These are phyloP conservation scores for Saitozyma podzolica DNA, from an alignment of 768 basidiomycete genomes.

Conservation along the genomic window DNA sequence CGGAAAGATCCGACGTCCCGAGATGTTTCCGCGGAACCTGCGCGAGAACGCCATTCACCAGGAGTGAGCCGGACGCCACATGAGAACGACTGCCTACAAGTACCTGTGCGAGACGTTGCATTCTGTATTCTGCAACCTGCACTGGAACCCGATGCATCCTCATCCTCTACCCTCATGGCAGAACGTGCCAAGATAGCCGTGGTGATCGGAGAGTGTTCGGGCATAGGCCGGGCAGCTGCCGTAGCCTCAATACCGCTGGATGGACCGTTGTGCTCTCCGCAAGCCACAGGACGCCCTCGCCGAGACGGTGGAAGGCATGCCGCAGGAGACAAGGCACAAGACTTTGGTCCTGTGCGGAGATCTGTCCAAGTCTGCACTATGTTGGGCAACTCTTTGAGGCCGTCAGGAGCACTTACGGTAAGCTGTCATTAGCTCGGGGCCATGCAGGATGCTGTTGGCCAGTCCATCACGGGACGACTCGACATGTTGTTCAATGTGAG, in stretches of 20 bases:
- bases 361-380: constrained; percentile 62
- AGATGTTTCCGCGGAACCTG: no score
- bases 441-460: background rate
- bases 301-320: constrained; percentile 56
- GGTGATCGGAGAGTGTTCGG: constrained; percentile 75
- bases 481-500: constrained; percentile 77
- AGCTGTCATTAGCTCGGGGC: background rate
- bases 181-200: no score
- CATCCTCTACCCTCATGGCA: no score
- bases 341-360: constrained; percentile 61
- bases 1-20: no score
- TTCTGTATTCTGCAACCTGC: no score
- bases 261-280: constrained; percentile 71
- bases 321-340: constrained; percentile 53
- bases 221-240: constrained; percentile 66
- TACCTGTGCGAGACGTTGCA: no score
- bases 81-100: no score
- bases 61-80: no score
- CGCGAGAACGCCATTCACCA: no score
- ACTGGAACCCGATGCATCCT: no score
- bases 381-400: constrained; percentile 63
- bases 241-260: constrained; percentile 67
- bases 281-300: constrained; percentile 61
- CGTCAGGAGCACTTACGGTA: constrained; percentile 61
- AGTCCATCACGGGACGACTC: constrained; percentile 44